Evolutionary conservation across 2,329 filamentous ascomycete species (phyloP).

Genomic region (Endothia cerciana): DNA sequence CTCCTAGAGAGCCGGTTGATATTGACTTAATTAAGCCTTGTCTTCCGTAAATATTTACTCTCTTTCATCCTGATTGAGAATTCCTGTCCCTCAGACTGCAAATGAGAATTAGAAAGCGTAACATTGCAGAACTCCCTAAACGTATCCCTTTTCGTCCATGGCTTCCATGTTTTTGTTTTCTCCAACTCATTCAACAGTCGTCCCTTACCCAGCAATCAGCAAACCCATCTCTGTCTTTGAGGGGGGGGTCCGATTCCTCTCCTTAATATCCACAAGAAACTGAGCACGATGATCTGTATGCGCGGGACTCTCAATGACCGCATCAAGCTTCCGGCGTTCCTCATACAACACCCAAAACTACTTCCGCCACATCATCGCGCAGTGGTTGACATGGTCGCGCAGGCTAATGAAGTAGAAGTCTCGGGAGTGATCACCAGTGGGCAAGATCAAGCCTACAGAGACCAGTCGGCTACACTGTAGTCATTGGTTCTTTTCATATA

Average conservation of each 20-base stretch:
- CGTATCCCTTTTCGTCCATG: not conserved
- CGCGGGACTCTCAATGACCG: slow-evolving; percentile 31
- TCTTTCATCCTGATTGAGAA: not conserved
- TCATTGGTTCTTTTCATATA: too few relatives aligned
- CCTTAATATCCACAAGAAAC: slow-evolving; percentile 34
- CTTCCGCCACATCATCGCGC: slow-evolving; percentile 35
- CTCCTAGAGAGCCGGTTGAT: not conserved
- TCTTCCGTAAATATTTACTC: not conserved
- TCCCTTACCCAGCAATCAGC: slow-evolving; percentile 25
- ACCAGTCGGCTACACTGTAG: too few relatives aligned
- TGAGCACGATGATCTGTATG: slow-evolving; percentile 37
- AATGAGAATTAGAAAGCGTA: not conserved
- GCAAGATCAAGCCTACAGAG: too few relatives aligned
- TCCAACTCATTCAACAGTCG: not conserved
- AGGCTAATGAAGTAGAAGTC: slow-evolving; percentile 33
- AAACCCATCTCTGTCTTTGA: slow-evolving; percentile 29
- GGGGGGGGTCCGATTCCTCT: slow-evolving; percentile 29
- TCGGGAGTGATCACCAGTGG: too few relatives aligned
- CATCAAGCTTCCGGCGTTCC: slow-evolving; percentile 31
- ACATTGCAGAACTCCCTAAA: not conserved
- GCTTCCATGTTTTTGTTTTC: not conserved
- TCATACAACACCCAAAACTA: slow-evolving; percentile 35
- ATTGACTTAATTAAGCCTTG: not conserved
- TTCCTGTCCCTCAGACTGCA: not conserved
- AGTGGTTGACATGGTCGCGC: slow-evolving; percentile 37